Percentiles rank a stretch among this genome's conserved stretches.
Conservation (phyloP, 495 filamentous ascomycete genomes). For the Poronia punctata region DNA sequence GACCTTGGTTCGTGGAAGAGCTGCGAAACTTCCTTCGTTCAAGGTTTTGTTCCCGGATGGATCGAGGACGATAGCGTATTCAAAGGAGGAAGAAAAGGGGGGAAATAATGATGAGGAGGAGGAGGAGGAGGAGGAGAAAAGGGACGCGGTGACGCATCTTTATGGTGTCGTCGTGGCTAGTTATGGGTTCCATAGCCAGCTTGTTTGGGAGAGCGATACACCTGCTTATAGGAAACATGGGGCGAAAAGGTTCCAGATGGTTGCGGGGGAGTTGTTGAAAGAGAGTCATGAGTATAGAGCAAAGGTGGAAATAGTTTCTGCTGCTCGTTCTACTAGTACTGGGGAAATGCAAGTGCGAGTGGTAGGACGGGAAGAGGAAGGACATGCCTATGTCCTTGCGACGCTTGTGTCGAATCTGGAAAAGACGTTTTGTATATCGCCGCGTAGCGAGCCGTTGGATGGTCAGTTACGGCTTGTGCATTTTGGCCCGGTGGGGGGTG, state of each 20-base stretch:
- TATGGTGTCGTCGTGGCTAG: constrained; percentile 77
- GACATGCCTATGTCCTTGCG: constrained; percentile 60
- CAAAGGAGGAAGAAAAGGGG: constrained; percentile 13
- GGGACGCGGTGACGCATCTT: constrained; percentile 28
- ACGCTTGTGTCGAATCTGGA: constrained; percentile 76
- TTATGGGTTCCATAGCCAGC: constrained; percentile 79
- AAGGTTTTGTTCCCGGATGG: constrained; percentile 59
- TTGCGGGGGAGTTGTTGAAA: constrained; percentile 63
- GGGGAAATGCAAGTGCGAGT: constrained; percentile 19
- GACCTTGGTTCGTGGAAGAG: constrained; percentile 48
- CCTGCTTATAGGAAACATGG: constrained; percentile 67
- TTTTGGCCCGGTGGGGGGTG: constrained; percentile 57
- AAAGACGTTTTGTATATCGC: constrained; percentile 70
- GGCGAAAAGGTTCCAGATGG: constrained; percentile 71
- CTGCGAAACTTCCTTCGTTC: constrained; percentile 48
- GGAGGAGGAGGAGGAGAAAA: not conserved
- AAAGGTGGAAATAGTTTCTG: constrained; percentile 34
- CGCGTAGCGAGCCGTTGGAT: constrained; percentile 56
- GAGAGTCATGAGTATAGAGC: constrained; percentile 64
- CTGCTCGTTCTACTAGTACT: not conserved
- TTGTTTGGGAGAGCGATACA: constrained; percentile 86
- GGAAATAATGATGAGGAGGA: no score
- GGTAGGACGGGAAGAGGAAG: constrained; percentile 14
- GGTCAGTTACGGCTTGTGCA: constrained; percentile 63
- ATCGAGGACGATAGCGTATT: constrained; percentile 46